Conservation (phyloP, 805 yeast genomes). For the Pichia phayaonensis region DNA sequence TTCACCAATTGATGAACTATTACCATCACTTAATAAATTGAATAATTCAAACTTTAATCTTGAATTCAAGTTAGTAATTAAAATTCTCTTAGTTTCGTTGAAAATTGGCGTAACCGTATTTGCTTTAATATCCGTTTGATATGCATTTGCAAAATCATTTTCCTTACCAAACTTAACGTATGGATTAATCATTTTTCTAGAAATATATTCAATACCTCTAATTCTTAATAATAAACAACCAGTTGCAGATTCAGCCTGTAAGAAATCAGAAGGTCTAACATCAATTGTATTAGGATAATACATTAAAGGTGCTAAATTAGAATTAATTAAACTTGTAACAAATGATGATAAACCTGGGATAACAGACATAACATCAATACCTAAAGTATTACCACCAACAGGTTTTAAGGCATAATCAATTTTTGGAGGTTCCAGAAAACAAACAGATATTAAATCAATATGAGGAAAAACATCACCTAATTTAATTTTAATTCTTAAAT, state of each 20-base stretch:
- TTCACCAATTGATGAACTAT: constrained; percentile 44
- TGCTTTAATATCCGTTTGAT: constrained; percentile 50
- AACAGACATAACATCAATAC: constrained; percentile 76
- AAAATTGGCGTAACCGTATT: constrained; percentile 51
- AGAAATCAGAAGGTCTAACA: constrained; percentile 62
- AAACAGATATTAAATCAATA: constrained; percentile 61
- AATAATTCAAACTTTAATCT: constrained; percentile 47
- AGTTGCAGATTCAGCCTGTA: constrained; percentile 60
- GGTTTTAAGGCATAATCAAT: constrained; percentile 79
- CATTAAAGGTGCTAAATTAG: constrained; percentile 66
- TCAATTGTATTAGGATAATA: constrained; percentile 79
- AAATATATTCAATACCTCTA: constrained; percentile 44
- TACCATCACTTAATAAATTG: constrained; percentile 46
- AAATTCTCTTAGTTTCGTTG: constrained; percentile 56
- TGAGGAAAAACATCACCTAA: constrained; percentile 69
- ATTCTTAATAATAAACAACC: constrained; percentile 64
- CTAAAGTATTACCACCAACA: constrained; percentile 84
- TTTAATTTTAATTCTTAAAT: constrained; percentile 55
- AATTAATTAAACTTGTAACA: constrained; percentile 61
- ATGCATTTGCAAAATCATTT: constrained; percentile 20
- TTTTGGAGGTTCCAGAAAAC: constrained; percentile 68
- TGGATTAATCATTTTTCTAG: constrained; percentile 44
- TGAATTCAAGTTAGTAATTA: constrained; percentile 50
- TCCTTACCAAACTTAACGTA: constrained; percentile 31
- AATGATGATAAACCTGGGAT: constrained; percentile 72